Evolutionary conservation across 441 rosid genomes (phyloP).

Genomic region (Syzygium malaccense): DNA sequence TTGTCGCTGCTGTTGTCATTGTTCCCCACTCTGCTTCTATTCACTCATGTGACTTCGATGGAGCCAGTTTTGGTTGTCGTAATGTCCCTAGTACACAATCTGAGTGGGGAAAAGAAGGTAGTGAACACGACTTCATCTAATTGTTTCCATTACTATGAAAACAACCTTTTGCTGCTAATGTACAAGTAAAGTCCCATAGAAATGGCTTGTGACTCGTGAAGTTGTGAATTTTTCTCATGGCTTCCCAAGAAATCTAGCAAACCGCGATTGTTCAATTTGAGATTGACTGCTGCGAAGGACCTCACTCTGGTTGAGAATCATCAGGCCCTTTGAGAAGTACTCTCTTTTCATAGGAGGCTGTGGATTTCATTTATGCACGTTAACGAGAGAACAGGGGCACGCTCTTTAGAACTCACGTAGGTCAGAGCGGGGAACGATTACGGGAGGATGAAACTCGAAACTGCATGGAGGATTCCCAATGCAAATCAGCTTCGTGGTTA

Average conservation of each 20-base stretch:
- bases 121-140: background rate
- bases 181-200: background rate
- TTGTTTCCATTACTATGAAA: background rate
- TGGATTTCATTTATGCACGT: background rate
- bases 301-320: background rate
- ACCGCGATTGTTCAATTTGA: background rate
- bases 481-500: background rate
- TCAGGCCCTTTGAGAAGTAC: background rate
- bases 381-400: background rate
- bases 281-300: background rate
- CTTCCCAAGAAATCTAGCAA: background rate
- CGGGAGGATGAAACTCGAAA: background rate
- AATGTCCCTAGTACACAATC: background rate
- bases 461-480: background rate
- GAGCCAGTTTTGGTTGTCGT: background rate
- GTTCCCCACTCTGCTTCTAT: background rate
- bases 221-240: background rate
- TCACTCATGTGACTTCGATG: background rate
- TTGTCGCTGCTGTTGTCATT: background rate
- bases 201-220: background rate
- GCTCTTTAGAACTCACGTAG: background rate
- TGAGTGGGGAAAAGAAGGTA: background rate
- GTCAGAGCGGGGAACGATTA: background rate
- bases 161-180: background rate
- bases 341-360: background rate